These are phyloP conservation scores for Blastobotrys parvus DNA, from an alignment of 805 yeast species.

Conservation along the genomic window DNA sequence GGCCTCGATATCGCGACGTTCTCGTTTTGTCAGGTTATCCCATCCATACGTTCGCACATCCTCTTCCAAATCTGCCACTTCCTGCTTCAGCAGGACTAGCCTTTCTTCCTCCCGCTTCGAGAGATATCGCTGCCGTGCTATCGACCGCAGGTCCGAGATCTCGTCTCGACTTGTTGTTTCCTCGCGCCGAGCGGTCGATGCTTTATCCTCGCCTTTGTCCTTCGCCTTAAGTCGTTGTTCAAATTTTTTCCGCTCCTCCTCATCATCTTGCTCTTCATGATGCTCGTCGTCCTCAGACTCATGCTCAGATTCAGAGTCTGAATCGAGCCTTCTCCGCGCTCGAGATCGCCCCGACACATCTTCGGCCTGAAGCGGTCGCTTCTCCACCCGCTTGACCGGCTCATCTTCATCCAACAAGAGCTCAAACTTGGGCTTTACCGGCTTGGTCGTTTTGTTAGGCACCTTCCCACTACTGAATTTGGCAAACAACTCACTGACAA, in stretches of 20 bases:
- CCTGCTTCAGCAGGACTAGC: conserved; percentile 36
- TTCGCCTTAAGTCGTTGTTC: background rate
- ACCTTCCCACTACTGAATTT: conserved; percentile 1
- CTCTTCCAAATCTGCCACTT: conserved; percentile 40
- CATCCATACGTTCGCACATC: conserved; percentile 47
- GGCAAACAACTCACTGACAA: conserved; percentile 16
- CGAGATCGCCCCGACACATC: background rate
- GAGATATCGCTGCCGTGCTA: conserved; percentile 43
- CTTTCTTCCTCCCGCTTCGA: conserved; percentile 42
- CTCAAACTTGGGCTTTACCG: conserved; percentile 2
- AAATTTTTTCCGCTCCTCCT: conserved; percentile 26
- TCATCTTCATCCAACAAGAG: conserved; percentile 2
- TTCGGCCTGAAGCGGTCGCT: background rate
- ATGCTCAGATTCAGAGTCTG: background rate
- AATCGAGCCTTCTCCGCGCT: background rate
- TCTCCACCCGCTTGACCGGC: background rate
- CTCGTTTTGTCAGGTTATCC: conserved; percentile 40
- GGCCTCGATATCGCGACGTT: conserved; percentile 42
- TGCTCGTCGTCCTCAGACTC: conserved; percentile 14
- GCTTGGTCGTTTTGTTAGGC: background rate
- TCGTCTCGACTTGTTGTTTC: conserved; percentile 5
- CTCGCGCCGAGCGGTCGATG: conserved; percentile 2
- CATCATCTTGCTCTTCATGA: conserved; percentile 37
- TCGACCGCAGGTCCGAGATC: conserved; percentile 31
- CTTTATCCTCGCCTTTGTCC: background rate